Evolutionary conservation across 2,329 filamentous ascomycete genomes (phyloP).

Genomic region (Fusarium sp.): DNA sequence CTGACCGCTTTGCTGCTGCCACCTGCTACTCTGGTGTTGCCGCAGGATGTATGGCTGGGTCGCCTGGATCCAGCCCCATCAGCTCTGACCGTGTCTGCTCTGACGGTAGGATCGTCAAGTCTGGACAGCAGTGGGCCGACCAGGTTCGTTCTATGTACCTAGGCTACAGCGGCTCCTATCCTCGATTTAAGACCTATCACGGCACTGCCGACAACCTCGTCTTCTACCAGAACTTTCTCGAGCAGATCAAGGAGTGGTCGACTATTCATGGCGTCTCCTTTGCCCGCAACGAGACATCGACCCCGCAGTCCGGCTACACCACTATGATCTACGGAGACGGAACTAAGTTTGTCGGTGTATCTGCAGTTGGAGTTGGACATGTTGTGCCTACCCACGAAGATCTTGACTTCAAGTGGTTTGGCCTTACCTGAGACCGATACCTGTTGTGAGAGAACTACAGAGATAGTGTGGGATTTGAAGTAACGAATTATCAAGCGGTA

Average conservation of each 20-base stretch:
- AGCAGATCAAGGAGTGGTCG: slow-evolving; percentile 24
- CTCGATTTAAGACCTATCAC: slow-evolving; percentile 12
- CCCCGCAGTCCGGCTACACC: slow-evolving; percentile 2
- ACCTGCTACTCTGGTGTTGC: slow-evolving; percentile 23
- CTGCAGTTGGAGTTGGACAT: slow-evolving; percentile 17
- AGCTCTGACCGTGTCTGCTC: slow-evolving; percentile 19
- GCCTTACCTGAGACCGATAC: background rate
- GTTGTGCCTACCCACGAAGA: slow-evolving; percentile 5
- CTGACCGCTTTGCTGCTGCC: slow-evolving; percentile 11
- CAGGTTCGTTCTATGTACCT: slow-evolving; percentile 13
- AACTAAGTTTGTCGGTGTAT: slow-evolving; percentile 13
- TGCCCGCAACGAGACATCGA: background rate
- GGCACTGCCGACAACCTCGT: slow-evolving; percentile 13
- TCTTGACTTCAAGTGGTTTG: slow-evolving; percentile 23
- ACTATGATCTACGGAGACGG: slow-evolving; percentile 13
- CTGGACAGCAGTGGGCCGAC: slow-evolving; percentile 10
- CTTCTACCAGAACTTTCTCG: slow-evolving; percentile 16
- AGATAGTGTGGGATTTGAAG: too few relatives aligned
- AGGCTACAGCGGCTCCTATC: slow-evolving; percentile 12
- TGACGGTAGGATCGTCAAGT: slow-evolving; percentile 3
- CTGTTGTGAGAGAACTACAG: fast-evolving
- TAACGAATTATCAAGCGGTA: too few relatives aligned
- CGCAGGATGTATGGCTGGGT: slow-evolving; percentile 12
- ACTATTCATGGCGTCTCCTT: slow-evolving; percentile 4
- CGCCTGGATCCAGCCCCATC: slow-evolving; percentile 10